Conservation (phyloP, 2,329 filamentous ascomycete genomes). For the Nigrospora sphaerica region DNA sequence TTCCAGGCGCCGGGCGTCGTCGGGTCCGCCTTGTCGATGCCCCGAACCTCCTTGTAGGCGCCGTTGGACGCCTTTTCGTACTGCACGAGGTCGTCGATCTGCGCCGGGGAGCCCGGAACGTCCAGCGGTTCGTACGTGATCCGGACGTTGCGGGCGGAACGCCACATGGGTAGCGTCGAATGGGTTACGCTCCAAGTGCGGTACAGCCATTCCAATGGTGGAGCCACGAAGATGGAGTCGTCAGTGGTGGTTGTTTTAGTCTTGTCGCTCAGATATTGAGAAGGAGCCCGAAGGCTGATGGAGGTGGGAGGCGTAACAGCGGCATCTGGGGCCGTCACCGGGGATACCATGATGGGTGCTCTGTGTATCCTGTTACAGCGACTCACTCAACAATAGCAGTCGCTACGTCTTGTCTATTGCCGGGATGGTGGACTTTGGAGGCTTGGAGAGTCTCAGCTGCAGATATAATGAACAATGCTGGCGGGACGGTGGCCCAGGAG, state of each 20-base stretch:
- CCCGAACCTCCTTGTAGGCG: conserved; percentile 53
- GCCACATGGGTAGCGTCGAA: conserved; percentile 76
- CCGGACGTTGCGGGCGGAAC: conserved; percentile 67
- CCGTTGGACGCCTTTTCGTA: conserved; percentile 29
- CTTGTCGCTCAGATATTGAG: conserved; percentile 1
- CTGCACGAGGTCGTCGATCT: conserved; percentile 67
- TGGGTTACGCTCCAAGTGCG: conserved; percentile 70
- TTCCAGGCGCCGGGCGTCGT: conserved; percentile 46
- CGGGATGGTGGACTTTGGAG: no score
- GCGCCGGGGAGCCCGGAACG: conserved; percentile 20
- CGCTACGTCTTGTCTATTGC: no score
- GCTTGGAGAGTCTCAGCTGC: no score
- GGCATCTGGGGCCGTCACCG: conserved; percentile 1
- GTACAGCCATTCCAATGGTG: conserved; percentile 51
- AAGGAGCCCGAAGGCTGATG: conserved; percentile 5
- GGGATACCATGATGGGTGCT: conserved; percentile 5
- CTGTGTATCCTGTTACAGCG: no score
- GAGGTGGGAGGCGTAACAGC: conserved; percentile 1
- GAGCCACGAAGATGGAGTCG: conserved; percentile 28
- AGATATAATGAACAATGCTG: no score
- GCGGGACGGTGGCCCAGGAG: no score
- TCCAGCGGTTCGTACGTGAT: conserved; percentile 63
- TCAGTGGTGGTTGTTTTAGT: conserved; percentile 1
- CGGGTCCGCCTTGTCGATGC: conserved; percentile 49
- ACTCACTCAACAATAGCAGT: no score